Base-by-base conservation (phyloP, 176 grass and related monocot genomes). In the Triticum urartu region DNA sequence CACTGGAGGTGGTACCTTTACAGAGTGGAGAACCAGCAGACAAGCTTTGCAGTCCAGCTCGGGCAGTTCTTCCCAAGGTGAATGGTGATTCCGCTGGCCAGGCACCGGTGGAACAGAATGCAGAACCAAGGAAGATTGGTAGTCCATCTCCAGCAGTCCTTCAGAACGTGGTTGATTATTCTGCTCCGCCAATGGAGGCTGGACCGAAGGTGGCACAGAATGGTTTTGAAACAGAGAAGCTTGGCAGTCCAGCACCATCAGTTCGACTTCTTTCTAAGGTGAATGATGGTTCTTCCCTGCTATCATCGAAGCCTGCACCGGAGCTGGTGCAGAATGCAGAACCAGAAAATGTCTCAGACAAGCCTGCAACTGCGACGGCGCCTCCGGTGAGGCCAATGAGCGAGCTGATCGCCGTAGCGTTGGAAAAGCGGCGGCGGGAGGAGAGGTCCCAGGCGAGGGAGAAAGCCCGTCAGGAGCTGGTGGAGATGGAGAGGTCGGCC, bases 341-440 rank as follows among this genome's bases (percentile, higher is more conserved):
- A 24, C 13, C 50, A 28, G 78, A 69, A 11, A 43, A 35, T 45
- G 34, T 21, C 21, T 77, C 39, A 9, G 10, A 28, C 42, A 24
- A 75, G 25, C 14, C n/a, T n/a, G n/a, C n/a, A n/a, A n/a, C n/a
- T n/a, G n/a, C n/a, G n/a, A n/a, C n/a, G n/a, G n/a, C n/a, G n/a
- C n/a, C 66, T 8, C 24, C 63, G 36, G 14, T 4, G 72, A 26
- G 65, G 39, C 4, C 69, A 0, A 17, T 85, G 11, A 56, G 9
- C 20, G 18, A 71, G 74, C 89, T 87, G 74, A 79, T 90, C 43
- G 34, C 74, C 58, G 10, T 1, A n/a, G 88, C 88, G 2, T 45
- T 66, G 9, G 34, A 43, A 40, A 59, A 22, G 81, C 64, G 81
- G 38, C 67, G 33, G 33, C 82, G 24, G 34, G 39, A 65, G 60